A percentile compares a stretch with the other conserved stretches of the same genome.
These are phyloP conservation scores for Telfairia occidentalis DNA, from an alignment of 331 rosid genomes.

Conservation along the genomic window DNA sequence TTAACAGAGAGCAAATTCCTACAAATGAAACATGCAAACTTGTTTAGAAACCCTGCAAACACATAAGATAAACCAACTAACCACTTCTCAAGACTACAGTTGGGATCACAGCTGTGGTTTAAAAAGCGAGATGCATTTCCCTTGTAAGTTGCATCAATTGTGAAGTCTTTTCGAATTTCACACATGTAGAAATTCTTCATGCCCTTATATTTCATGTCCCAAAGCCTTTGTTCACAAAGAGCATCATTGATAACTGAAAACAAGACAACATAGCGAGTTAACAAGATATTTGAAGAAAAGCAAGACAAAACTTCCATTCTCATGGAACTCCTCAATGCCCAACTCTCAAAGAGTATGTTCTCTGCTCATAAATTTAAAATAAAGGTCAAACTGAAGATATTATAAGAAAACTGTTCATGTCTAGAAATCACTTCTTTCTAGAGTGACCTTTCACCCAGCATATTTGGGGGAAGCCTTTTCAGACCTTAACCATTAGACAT, in stretches of 20 bases:
- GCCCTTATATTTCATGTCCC: constrained; percentile 81
- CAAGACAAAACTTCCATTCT: neutral
- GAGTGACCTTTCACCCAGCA: neutral
- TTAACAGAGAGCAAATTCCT: neutral
- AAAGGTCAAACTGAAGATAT: neutral
- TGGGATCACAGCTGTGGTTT: constrained; percentile 91
- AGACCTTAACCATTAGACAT: neutral
- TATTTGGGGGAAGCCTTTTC: neutral
- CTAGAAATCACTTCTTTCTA: neutral
- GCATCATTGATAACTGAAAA: constrained; percentile 78
- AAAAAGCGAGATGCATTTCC: constrained; percentile 82
- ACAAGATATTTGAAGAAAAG: neutral
- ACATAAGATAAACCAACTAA: constrained; percentile 26
- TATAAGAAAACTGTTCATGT: neutral
- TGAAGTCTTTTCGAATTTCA: constrained; percentile 86
- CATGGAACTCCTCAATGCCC: neutral
- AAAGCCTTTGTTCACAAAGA: constrained; percentile 67
- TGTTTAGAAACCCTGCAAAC: neutral
- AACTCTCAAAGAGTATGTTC: neutral
- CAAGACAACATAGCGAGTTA: neutral
- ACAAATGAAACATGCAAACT: neutral
- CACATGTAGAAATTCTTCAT: constrained; percentile 83
- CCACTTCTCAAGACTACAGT: constrained; percentile 87
- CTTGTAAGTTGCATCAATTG: constrained; percentile 91
- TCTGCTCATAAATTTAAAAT: neutral